Percentiles rank a stretch among this genome's conserved stretches.
phyloP scores from a whole-genome alignment of 805 yeast genomes.

The Candida pini region DNA sequence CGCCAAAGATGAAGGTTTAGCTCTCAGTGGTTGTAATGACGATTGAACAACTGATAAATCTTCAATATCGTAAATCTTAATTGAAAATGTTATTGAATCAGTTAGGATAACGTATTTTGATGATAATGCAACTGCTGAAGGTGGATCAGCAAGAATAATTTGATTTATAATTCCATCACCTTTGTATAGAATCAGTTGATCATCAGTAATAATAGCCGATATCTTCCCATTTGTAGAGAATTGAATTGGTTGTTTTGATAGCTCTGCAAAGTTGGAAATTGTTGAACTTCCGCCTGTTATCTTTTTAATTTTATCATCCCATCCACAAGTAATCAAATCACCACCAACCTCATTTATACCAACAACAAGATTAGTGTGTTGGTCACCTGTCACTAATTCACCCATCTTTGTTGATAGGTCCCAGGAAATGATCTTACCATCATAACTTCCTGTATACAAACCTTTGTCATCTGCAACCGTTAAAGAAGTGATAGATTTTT shows the following conservation, averaged over 20 bases:
- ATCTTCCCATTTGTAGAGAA: constrained; percentile 32
- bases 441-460: constrained; percentile 65
- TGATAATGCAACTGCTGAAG: constrained; percentile 43
- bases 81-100: constrained; percentile 32
- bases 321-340: constrained; percentile 45
- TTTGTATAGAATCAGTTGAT: constrained; percentile 32
- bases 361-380: constrained; percentile 65
- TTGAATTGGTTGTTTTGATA: constrained; percentile 44
- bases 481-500: constrained; percentile 68
- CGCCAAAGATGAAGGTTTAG: constrained; percentile 56
- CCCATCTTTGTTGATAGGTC: constrained; percentile 32
- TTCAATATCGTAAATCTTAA: constrained; percentile 33
- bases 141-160: constrained; percentile 31
- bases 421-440: constrained; percentile 73
- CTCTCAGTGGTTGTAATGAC: constrained; percentile 39
- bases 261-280: constrained; percentile 26
- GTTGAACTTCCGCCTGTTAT: constrained; percentile 22
- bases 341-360: constrained; percentile 34
- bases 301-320: constrained; percentile 76
- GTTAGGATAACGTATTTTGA: constrained; percentile 44
- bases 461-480: constrained; percentile 22
- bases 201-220: constrained; percentile 41
- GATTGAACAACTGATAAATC: constrained; percentile 9
- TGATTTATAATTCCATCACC: constrained; percentile 26
- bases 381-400: constrained; percentile 30